phyloP scores from a whole-genome alignment of 306 rosid genomes.

The Sindora glabra region DNA sequence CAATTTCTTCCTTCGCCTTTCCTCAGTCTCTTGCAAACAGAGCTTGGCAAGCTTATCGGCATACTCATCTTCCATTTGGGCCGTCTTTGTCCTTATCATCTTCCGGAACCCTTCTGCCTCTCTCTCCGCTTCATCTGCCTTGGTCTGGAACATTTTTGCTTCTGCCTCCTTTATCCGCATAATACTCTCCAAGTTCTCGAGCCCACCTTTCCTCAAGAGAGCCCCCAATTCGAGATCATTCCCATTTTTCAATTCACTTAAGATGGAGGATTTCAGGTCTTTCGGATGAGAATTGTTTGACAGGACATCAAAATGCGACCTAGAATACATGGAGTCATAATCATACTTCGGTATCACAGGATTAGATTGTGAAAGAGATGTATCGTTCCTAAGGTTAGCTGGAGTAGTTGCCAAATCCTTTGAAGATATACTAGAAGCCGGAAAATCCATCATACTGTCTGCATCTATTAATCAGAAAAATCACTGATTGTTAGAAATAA shows the following conservation, averaged over 20 bases:
- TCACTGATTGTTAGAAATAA: slow-evolving; percentile 13
- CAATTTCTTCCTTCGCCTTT: slow-evolving; percentile 60
- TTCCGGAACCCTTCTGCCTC: slow-evolving; percentile 75
- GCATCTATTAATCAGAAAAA: slow-evolving; percentile 34
- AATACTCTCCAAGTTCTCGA: slow-evolving; percentile 79
- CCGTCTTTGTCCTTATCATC: slow-evolving; percentile 49
- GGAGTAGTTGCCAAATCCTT: slow-evolving; percentile 45
- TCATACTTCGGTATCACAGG: slow-evolving; percentile 43
- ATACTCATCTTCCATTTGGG: slow-evolving; percentile 74
- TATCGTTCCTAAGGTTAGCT: slow-evolving; percentile 46
- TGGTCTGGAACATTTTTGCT: slow-evolving; percentile 85
- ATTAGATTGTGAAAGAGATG: slow-evolving; percentile 43
- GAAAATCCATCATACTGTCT: slow-evolving; percentile 47
- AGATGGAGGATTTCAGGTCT: slow-evolving; percentile 50
- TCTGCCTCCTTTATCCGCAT: slow-evolving; percentile 94
- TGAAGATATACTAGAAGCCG: slow-evolving; percentile 40
- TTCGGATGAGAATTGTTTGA: slow-evolving; percentile 54
- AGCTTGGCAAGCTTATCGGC: slow-evolving; percentile 58
- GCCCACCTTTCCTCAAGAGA: slow-evolving; percentile 51
- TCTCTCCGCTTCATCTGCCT: slow-evolving; percentile 88
- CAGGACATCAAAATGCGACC: slow-evolving; percentile 39
- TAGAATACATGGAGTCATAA: slow-evolving; percentile 50
- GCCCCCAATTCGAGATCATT: slow-evolving; percentile 59
- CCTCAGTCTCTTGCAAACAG: slow-evolving; percentile 64
- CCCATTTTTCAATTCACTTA: slow-evolving; percentile 41